Evolutionary conservation across 495 filamentous ascomycete genomes (phyloP).

Genomic region (Penicillium coprophilum): DNA sequence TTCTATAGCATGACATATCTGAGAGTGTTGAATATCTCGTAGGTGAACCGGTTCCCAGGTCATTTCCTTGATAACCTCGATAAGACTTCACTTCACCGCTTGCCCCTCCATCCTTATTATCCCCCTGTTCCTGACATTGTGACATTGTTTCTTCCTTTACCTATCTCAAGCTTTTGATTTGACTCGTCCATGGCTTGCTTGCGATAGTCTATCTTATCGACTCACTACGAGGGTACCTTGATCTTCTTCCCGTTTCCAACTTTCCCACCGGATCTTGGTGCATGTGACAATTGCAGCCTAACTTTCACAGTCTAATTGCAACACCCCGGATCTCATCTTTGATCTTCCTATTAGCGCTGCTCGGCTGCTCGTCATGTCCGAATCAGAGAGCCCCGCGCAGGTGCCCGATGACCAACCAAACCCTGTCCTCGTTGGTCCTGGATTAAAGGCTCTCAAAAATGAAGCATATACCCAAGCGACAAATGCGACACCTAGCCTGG

Average conservation of each 20-base stretch:
- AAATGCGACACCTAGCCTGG: slow-evolving; percentile 29
- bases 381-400: slow-evolving; percentile 30
- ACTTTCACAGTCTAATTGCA: slow-evolving; percentile 14
- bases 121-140: background rate
- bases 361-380: slow-evolving; percentile 31
- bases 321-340: slow-evolving; percentile 7
- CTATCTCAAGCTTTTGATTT: background rate
- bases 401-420: slow-evolving; percentile 38
- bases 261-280: background rate
- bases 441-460: slow-evolving; percentile 34
- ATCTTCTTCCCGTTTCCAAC: slow-evolving; percentile 4
- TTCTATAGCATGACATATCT: background rate
- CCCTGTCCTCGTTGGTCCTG: slow-evolving; percentile 38
- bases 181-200: slow-evolving; percentile 27
- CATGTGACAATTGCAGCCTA: slow-evolving; percentile 25
- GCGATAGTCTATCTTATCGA: slow-evolving; percentile 9
- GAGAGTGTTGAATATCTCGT: too few species aligned
- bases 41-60: slow-evolving; percentile 2
- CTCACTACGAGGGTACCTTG: slow-evolving; percentile 21
- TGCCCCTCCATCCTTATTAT: slow-evolving; percentile 24
- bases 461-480: slow-evolving; percentile 32
- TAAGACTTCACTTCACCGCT: slow-evolving; percentile 30
- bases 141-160: slow-evolving; percentile 1
- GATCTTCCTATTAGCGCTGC: slow-evolving; percentile 3
- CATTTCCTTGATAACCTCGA: slow-evolving; percentile 19